Evolutionary conservation across 257 asterid species (phyloP), one percentile per base, ranked within the genome.

Genomic region (Craterostigma plantagineum): DNA sequence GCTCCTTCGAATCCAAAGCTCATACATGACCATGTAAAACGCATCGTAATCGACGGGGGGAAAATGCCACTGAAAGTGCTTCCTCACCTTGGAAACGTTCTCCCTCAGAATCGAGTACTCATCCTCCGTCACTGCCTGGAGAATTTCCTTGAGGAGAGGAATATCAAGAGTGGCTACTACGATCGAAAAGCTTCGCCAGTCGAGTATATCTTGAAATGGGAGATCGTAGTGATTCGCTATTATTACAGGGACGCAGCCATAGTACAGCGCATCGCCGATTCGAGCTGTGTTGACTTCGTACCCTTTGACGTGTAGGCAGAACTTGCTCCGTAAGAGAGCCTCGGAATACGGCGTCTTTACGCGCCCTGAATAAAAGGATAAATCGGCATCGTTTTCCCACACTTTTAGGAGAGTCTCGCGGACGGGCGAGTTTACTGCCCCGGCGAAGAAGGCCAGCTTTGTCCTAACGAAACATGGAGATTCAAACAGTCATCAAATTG

Each of bases 231-330:
- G 92, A 57, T 81, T 78, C 51, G 96, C 86, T 9, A 85, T 72
- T 65, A 85, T 73, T 46, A 85, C 73, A 8, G 96, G 96, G 56
- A 85, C 67, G 42, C 96, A 85, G 0, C 96, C 96, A 14, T 75
- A 67, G 44, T 75, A 77, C 14, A 81, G 35, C 10, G 94, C 91
- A 51, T 85, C 94, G 3, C 86, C 83, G 15, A 73, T 64, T 11
- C 96, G 94, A 43, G 96, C 96, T 7, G 96, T 85, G 69, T 85
- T 85, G 48, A 85, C 91, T 65, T 85, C 94, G 38, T 56, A 81
- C 35, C 96, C 96, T 73, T 85, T 81, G 16, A 78, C 91, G 40
- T 85, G 96, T 57, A 85, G 79, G 68, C 96, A 85, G 50, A 81
- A 85, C 55, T 73, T 85, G 74, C 92, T 85, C 14, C 35, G 38